Conservation (phyloP, 2,329 filamentous ascomycete genomes). For the Fusarium sp. region DNA sequence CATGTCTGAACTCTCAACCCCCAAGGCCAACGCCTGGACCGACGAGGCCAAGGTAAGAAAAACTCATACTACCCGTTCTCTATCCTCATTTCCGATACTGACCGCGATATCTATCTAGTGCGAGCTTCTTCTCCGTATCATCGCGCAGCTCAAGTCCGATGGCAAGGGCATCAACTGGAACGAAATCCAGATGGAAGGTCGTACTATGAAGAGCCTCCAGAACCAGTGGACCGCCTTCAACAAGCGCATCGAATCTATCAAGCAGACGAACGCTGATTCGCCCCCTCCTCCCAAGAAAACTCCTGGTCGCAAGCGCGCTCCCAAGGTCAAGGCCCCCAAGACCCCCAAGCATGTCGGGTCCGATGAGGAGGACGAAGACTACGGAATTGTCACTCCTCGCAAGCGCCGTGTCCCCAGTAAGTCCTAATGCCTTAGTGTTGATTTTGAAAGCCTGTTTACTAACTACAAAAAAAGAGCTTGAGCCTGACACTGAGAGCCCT, state of each 20-base stretch:
- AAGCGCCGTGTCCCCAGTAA: conserved; percentile 37
- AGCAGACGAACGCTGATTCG: conserved; percentile 33
- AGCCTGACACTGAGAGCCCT: conserved; percentile 6
- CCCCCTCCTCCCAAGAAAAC: conserved; percentile 39
- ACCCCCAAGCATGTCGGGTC: conserved; percentile 23
- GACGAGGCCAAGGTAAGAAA: conserved; percentile 51
- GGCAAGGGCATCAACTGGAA: conserved; percentile 52
- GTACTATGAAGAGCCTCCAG: conserved; percentile 53
- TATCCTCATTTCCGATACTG: background rate
- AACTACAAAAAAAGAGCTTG: background rate
- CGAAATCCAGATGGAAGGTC: conserved; percentile 51
- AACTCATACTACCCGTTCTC: background rate
- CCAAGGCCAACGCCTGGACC: conserved; percentile 50
- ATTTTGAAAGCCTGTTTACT: background rate
- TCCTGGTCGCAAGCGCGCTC: conserved; percentile 40
- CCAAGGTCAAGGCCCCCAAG: conserved; percentile 26
- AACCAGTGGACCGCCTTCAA: conserved; percentile 53
- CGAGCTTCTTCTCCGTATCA: conserved; percentile 52
- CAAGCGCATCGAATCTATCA: conserved; percentile 52
- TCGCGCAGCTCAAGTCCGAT: conserved; percentile 49
- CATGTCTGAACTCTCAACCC: conserved; percentile 42
- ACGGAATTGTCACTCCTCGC: conserved; percentile 8
- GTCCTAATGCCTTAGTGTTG: background rate
- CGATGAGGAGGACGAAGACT: conserved; percentile 6
- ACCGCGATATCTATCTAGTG: conserved; percentile 38